phyloP scores from a whole-genome alignment of 805 yeast genomes.

The Tetrapisispora pingtungensis region DNA sequence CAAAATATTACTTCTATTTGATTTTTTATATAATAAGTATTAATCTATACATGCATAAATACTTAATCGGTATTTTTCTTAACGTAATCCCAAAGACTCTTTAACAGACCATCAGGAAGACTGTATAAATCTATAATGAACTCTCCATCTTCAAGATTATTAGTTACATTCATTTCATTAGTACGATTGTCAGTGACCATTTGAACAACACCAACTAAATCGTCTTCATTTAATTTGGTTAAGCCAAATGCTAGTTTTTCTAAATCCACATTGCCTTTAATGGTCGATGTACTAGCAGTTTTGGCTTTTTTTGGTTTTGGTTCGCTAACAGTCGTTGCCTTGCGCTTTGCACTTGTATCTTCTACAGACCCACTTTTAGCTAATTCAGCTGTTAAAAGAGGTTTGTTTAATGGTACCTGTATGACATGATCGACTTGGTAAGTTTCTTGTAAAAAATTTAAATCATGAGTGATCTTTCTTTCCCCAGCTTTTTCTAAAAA shows the following conservation, averaged over 20 bases:
- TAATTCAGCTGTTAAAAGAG: constrained; percentile 58
- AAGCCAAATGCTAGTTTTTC: constrained; percentile 86
- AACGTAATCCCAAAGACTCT: constrained; percentile 91
- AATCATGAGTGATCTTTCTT: constrained; percentile 75
- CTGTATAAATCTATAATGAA: constrained; percentile 93
- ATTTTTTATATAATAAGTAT: neutral
- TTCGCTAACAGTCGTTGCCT: constrained; percentile 22
- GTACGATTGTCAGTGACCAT: constrained; percentile 96
- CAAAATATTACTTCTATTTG: neutral
- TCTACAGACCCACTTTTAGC: constrained; percentile 80
- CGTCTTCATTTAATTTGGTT: constrained; percentile 84
- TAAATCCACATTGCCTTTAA: constrained; percentile 72
- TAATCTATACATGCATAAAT: neutral
- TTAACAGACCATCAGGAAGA: constrained; percentile 79
- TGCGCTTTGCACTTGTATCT: constrained; percentile 28
- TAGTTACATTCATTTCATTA: constrained; percentile 88
- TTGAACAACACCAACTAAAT: constrained; percentile 86
- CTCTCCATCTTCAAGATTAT: constrained; percentile 94
- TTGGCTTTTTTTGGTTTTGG: constrained; percentile 44
- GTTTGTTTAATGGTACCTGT: constrained; percentile 66
- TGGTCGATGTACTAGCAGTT: constrained; percentile 32
- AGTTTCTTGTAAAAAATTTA: constrained; percentile 70
- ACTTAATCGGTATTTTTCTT: constrained; percentile 46
- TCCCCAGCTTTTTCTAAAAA: constrained; percentile 84
- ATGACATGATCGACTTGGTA: constrained; percentile 72